Evolutionary conservation across 2,329 filamentous ascomycete genomes (phyloP), one percentile per base, ranked within the genome.

Genomic region (Ascochyta pisi): DNA sequence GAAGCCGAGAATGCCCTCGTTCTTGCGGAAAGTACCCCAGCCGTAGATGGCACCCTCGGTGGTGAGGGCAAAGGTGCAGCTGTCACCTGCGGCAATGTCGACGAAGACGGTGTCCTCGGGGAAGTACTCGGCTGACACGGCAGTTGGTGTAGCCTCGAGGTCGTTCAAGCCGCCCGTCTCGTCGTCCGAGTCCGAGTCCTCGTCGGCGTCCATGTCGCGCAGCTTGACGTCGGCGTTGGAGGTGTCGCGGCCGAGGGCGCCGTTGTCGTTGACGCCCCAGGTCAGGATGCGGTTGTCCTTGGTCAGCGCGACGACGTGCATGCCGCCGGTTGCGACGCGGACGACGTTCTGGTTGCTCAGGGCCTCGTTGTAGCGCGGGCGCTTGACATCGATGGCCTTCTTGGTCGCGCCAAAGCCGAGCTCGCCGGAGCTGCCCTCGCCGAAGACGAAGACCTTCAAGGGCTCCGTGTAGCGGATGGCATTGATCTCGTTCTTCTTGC

Each of bases 221-320:
- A 83, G 76, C 49, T 86, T 86, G 44, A 88, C 88, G 2, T 88
- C 84, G 4, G 60, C 71, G 82, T 87, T 89, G 12, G 78, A 78
- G 3, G 89, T 93, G 70, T 90, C 84, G 69, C 91, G 83, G 38
- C 91, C 91, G 34, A 96, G 83, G 8, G 91, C 90, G 60, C 89
- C 89, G 69, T 92, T 87, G 70, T 96, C 91, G 71, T 95, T 95
- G 65, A 95, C 91, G 50, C 91, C 91, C 91, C 91, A 96, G 26
- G 90, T 92, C 50, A 92, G 79, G 64, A 96, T 89, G 77, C 87
- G 88, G 80, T 92, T 91, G 74, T 94, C 89, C 64, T 87, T 84
- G 45, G 91, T 94, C 48, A 95, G 78, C 3, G 88, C 90, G 60
- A 89, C 81, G 48, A 83, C 87, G 76, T 96, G 91, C 90, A 96